phyloP scores from a whole-genome alignment of 2,329 filamentous ascomycete species.

The Sporothrix inflata region DNA sequence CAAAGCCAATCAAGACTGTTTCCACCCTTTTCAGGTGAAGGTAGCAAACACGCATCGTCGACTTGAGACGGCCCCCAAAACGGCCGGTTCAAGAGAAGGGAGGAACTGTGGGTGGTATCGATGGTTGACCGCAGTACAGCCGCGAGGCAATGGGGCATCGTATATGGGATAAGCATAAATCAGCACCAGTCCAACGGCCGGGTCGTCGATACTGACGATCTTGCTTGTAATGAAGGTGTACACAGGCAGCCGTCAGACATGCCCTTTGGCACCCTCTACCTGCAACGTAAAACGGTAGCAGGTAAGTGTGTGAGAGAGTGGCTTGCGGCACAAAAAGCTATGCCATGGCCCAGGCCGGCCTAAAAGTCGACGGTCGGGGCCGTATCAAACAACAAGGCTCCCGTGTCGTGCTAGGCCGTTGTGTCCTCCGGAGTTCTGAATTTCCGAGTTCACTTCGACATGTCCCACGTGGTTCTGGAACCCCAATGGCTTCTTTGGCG shows the following conservation, averaged over 20 bases:
- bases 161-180: not conserved
- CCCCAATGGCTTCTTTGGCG: not conserved
- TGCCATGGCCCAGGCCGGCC: not conserved
- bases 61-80: constrained; percentile 1
- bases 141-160: not conserved
- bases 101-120: not conserved
- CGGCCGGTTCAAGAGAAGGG: not conserved
- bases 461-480: not conserved
- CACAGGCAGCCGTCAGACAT: not conserved
- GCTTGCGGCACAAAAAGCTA: not conserved
- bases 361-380: not conserved
- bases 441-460: not conserved
- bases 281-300: not conserved
- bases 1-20: not conserved
- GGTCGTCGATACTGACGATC: not conserved
- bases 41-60: constrained; percentile 18
- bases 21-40: not conserved
- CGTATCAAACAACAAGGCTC: not conserved
- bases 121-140: not conserved
- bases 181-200: not conserved
- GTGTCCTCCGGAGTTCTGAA: not conserved
- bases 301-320: not conserved
- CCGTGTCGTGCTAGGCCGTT: not conserved
- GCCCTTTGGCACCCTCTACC: not conserved
- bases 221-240: not conserved